Conservation (phyloP, 2,329 filamentous ascomycete species). For the Botrytis tulipae region DNA sequence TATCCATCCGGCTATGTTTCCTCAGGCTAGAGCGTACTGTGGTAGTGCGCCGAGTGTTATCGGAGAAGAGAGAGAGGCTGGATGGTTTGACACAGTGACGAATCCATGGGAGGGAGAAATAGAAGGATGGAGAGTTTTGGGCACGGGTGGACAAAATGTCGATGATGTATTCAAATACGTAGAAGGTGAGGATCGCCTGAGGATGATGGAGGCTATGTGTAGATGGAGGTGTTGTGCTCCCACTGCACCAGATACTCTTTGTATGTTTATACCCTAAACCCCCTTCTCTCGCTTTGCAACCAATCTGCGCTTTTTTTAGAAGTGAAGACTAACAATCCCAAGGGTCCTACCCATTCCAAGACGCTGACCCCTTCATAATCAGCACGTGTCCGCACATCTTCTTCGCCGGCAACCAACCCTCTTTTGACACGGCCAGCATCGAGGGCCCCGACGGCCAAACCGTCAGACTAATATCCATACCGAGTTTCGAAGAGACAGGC, state of each 20-base stretch:
- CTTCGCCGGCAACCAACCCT: constrained; percentile 81
- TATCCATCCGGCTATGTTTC: constrained; percentile 90
- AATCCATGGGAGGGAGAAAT: constrained; percentile 92
- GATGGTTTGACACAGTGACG: constrained; percentile 85
- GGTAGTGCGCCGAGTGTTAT: constrained; percentile 11
- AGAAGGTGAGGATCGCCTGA: constrained; percentile 70
- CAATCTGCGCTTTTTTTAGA: too few species aligned
- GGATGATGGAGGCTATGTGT: constrained; percentile 93
- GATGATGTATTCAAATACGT: constrained; percentile 94
- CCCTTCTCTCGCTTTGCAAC: not conserved
- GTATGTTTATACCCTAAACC: constrained; percentile 52
- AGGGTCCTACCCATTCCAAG: constrained; percentile 97
- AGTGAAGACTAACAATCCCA: constrained; percentile 23
- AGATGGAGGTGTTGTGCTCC: constrained; percentile 89
- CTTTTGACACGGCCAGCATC: constrained; percentile 70
- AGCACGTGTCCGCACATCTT: constrained; percentile 84
- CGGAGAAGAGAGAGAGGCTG: constrained; percentile 48
- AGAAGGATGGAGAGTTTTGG: constrained; percentile 84
- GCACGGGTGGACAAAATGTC: constrained; percentile 87
- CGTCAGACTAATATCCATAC: constrained; percentile 78
- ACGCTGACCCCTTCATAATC: constrained; percentile 87
- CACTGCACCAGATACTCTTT: constrained; percentile 92
- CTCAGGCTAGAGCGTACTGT: constrained; percentile 65
- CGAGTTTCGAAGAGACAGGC: constrained; percentile 74
- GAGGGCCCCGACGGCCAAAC: constrained; percentile 64